Conservation (phyloP, 768 basidiomycete species). For the Lactarius quietus region DNA sequence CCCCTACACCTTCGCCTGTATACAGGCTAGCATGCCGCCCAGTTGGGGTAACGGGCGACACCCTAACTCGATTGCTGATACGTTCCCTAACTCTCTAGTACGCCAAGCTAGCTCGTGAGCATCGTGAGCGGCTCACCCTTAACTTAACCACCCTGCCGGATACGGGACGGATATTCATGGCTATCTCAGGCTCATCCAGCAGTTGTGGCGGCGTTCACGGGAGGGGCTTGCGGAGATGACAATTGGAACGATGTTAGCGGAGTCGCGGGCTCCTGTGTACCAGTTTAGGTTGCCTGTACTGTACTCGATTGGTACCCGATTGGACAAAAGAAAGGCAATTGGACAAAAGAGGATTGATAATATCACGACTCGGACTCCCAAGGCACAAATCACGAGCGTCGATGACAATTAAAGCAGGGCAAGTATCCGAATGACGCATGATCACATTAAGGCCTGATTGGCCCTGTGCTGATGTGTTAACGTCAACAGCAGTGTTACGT, state of each 20-base stretch:
- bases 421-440: background rate
- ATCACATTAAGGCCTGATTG: no score
- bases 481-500: background rate
- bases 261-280: background rate
- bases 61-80: background rate
- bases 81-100: background rate
- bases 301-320: no score
- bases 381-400: background rate
- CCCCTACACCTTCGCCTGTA: background rate
- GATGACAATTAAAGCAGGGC: background rate
- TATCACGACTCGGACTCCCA: background rate
- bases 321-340: background rate
- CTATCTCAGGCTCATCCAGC: no score
- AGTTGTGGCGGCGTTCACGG: background rate
- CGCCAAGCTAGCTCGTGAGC: background rate
- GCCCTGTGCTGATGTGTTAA: background rate
- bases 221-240: background rate
- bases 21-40: background rate
- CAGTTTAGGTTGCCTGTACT: no score
- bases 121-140: background rate
- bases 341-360: background rate
- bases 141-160: background rate
- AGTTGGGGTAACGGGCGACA: background rate
- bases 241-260: background rate
- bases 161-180: background rate